Evolutionary conservation across 371 early-diverging fungal species (phyloP).

Genomic region (Mucor piriformis): DNA sequence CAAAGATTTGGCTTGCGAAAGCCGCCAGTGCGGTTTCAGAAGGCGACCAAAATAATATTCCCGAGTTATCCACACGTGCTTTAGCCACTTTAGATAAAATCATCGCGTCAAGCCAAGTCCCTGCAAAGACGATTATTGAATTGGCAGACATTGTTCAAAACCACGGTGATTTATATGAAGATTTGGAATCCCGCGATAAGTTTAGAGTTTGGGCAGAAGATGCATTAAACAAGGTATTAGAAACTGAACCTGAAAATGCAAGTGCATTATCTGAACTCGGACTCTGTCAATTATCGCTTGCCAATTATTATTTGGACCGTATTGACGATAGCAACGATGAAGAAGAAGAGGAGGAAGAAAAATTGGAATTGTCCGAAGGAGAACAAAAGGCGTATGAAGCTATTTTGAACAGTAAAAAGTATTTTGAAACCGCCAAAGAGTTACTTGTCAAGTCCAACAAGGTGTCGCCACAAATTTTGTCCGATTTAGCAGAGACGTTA

Average conservation of each 20-base stretch:
- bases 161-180: constrained; percentile 1
- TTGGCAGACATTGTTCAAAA: constrained; percentile 18
- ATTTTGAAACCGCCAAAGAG: constrained; percentile 34
- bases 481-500: constrained; percentile 46
- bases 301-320: constrained; percentile 47
- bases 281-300: constrained; percentile 37
- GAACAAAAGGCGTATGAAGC: constrained; percentile 42
- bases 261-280: constrained; percentile 40
- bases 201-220: constrained; percentile 42
- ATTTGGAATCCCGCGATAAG: constrained; percentile 21
- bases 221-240: constrained; percentile 26
- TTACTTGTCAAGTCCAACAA: constrained; percentile 22
- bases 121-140: constrained; percentile 27
- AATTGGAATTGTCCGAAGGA: constrained; percentile 28
- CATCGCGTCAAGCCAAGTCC: not conserved
- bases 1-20: constrained; percentile 47
- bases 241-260: constrained; percentile 38
- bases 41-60: constrained; percentile 16
- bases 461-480: constrained; percentile 30
- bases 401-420: constrained; percentile 38
- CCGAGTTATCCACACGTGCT: constrained; percentile 30
- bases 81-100: constrained; percentile 28
- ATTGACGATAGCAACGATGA: constrained; percentile 29
- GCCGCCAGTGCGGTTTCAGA: constrained; percentile 32
- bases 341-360: constrained; percentile 32